phyloP scores from a whole-genome alignment of 768 basidiomycete genomes.

The Hydnum rufescens region DNA sequence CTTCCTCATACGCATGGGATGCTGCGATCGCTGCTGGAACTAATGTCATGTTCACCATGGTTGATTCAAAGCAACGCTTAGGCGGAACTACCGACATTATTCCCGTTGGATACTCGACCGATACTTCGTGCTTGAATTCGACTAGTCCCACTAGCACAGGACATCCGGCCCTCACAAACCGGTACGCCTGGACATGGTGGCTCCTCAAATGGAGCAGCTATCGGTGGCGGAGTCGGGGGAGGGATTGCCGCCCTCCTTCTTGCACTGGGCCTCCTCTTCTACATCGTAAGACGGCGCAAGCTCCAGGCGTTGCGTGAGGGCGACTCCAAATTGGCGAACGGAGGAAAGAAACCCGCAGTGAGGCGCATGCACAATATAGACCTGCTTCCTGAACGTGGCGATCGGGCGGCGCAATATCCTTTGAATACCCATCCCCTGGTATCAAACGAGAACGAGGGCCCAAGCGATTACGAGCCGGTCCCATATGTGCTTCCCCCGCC shows the following conservation, averaged over 20 bases:
- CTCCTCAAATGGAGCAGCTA: not conserved
- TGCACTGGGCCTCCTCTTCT: not conserved
- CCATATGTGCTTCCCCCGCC: constrained; percentile 7
- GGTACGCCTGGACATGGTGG: not conserved
- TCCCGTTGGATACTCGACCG: constrained; percentile 4
- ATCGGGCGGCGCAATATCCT: constrained; percentile 3
- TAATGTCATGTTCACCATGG: constrained; percentile 1
- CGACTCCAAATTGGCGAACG: not conserved
- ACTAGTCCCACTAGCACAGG: constrained; percentile 5
- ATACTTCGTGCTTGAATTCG: constrained; percentile 3
- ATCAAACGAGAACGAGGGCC: not conserved
- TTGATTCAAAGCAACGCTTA: constrained; percentile 3
- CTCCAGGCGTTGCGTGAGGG: not conserved
- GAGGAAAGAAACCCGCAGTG: not conserved
- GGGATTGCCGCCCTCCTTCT: not conserved
- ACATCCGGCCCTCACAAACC: not conserved
- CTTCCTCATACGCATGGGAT: constrained; percentile 5
- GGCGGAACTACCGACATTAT: constrained; percentile 7
- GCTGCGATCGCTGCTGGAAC: constrained; percentile 7
- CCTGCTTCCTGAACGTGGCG: not conserved
- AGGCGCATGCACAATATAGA: not conserved
- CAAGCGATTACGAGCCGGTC: constrained; percentile 7
- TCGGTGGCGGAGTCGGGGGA: not conserved
- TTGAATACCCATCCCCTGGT: not conserved
- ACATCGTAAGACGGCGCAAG: not conserved